Evolutionary conservation across 1,284 basidiomycete genomes (phyloP).

Genomic region (Taiwanofungus camphoratus): DNA sequence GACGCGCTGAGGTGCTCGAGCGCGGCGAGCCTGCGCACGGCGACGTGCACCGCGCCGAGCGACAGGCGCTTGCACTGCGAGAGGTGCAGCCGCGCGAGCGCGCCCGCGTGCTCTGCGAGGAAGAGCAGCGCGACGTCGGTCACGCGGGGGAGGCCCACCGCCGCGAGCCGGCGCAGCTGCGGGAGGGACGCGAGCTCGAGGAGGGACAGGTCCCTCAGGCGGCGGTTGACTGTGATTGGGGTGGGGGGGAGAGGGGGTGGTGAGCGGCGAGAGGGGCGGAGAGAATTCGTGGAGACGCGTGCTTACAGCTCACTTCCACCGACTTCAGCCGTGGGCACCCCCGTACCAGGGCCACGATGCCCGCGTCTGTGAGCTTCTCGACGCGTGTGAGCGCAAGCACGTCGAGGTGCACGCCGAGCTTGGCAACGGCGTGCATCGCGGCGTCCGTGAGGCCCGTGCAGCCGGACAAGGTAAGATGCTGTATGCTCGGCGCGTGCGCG

Average conservation of each 20-base stretch:
- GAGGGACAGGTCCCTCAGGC: conserved; percentile 79
- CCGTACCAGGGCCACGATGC: conserved; percentile 66
- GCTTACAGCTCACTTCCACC: conserved; percentile 83
- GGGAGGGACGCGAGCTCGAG: conserved; percentile 75
- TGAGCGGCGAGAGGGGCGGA: neutral
- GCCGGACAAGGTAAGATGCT: conserved; percentile 76
- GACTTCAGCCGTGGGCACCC: conserved; percentile 74
- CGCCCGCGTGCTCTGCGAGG: conserved; percentile 57
- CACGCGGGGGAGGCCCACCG: conserved; percentile 68
- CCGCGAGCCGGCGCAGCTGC: conserved; percentile 72
- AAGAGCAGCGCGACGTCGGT: conserved; percentile 67
- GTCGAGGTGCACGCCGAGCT: conserved; percentile 75
- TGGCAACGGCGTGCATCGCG: conserved; percentile 63
- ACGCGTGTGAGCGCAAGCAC: conserved; percentile 81
- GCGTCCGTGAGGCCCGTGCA: conserved; percentile 79
- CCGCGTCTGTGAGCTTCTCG: conserved; percentile 73
- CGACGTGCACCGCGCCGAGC: conserved; percentile 71
- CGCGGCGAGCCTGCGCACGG: conserved; percentile 57
- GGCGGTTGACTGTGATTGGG: conserved; percentile 13
- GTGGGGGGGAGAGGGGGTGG: neutral
- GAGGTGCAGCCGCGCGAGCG: conserved; percentile 80
- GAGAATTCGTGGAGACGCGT: neutral
- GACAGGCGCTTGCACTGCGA: conserved; percentile 85
- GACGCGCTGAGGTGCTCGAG: conserved; percentile 81
- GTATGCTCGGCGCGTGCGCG: conserved; percentile 73